Evolutionary conservation across 352 stramenopile species (phyloP), one percentile per base, ranked within the genome.

Genomic region (Globisporangium rhizosaccharum): DNA sequence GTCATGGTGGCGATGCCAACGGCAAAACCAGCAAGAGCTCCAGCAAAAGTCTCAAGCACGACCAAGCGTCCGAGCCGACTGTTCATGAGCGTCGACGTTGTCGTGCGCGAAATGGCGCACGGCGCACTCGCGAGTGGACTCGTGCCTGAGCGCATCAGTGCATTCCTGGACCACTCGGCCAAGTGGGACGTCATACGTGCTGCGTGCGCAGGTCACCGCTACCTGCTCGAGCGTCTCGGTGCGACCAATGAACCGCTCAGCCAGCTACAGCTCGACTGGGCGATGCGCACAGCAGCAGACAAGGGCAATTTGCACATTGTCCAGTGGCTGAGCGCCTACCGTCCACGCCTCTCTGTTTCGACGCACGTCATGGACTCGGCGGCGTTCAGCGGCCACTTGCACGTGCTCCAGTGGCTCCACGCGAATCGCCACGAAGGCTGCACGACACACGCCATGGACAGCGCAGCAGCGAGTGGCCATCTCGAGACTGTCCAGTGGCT

Each of bases 341-440:
- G 76, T 1, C 76, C 79, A 6, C 63, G 76, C 30, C 76, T 73
- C 57, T 69, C 73, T 12, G 73, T 85, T 18, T 86, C 79, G 1
- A 75, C 75, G 33, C 78, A 74, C 61, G 72, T 88, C n/a, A 90
- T 94, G 80, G 82, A 94, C 68, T 91, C 82, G 58, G 82, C 85
- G 0, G 85, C 85, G 55, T 68, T 82, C 33, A 73, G 75, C 25
- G 85, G 85, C 0, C 82, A 91, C 59, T 67, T 94, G 10, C 56
- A 70, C 39, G 73, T 90, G 30, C 67, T 94, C 18, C 79, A 85
- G 46, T 92, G 81, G 81, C 73, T 94, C 18, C 76, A 91, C 50
- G 57, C 68, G 28, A 72, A 89, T 57, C 79, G 81, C 2, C 55
- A 71, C 26, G 85, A 92, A 66, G 76, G 74, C 57, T 94, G 82